Conservation (phyloP, 257 asterid species). For the Capsicum baccatum region DNA sequence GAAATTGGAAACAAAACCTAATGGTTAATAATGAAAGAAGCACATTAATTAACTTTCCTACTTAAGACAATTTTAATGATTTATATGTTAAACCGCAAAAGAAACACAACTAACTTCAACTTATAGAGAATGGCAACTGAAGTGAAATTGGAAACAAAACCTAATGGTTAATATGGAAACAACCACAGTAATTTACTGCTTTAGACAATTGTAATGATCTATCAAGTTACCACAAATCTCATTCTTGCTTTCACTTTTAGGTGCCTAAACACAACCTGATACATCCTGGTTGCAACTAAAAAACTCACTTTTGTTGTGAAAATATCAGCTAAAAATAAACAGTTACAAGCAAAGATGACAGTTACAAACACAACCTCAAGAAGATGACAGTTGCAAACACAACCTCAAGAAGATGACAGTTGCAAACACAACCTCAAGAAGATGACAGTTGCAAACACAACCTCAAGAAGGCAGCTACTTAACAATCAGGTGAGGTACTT, state of each 20-base stretch:
- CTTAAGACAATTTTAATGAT: not conserved
- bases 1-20: constrained; percentile 25
- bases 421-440: constrained; percentile 23
- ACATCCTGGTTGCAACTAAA: not conserved
- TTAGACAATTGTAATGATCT: not conserved
- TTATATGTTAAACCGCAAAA: not conserved
- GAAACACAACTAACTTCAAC: constrained; percentile 5
- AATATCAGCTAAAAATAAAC: not conserved
- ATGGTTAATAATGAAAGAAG: not conserved
- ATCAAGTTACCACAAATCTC: not conserved
- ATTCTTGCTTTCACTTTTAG: constrained; percentile 11
- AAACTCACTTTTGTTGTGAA: not conserved
- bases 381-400: constrained; percentile 25
- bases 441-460: constrained; percentile 24
- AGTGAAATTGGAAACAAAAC: constrained; percentile 21
- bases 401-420: constrained; percentile 13
- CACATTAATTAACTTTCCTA: not conserved
- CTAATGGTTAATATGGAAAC: constrained; percentile 5
- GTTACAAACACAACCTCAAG: constrained; percentile 21
- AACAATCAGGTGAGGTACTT: not conserved
- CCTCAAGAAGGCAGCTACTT: not conserved
- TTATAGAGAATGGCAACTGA: not conserved
- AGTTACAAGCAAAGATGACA: not conserved
- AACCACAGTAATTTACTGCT: not conserved
- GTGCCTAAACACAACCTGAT: not conserved